Evolutionary conservation across 495 filamentous ascomycete species (phyloP).

Genomic region (Neurospora sp.): DNA sequence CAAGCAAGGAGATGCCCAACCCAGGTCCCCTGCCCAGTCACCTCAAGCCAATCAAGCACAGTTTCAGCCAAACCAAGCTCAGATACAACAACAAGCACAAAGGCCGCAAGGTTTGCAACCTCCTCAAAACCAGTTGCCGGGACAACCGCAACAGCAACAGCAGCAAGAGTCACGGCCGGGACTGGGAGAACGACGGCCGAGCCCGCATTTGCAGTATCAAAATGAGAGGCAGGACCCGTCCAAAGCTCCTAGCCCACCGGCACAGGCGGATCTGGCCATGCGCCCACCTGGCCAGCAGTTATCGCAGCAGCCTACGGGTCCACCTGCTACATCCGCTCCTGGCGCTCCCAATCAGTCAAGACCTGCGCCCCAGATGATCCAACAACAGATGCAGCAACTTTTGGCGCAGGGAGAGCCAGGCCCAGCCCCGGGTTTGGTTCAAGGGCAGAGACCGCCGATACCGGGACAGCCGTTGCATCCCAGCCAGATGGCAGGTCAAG

Average conservation of each 20-base stretch:
- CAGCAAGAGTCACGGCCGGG: conserved; percentile 3
- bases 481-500: background rate
- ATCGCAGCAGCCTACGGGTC: background rate
- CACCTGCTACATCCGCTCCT: conserved; percentile 1
- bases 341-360: background rate
- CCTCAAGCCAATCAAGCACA: conserved; percentile 9
- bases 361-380: background rate
- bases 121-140: background rate
- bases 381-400: background rate
- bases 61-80: conserved; percentile 4
- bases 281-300: background rate
- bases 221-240: background rate
- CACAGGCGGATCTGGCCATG: background rate
- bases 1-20: conserved; percentile 12
- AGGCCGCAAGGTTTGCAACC: background rate
- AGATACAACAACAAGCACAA: conserved; percentile 9
- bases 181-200: background rate
- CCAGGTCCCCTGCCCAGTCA: conserved; percentile 1
- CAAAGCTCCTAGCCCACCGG: background rate
- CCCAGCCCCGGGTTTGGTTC: background rate
- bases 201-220: conserved; percentile 4
- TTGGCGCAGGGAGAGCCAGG: background rate
- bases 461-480: background rate
- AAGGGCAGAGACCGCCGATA: background rate
- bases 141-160: conserved; percentile 4